These are phyloP conservation scores for Cyclotella sp. DNA, from an alignment of 108 stramenopile genomes.

Conservation along the genomic window DNA sequence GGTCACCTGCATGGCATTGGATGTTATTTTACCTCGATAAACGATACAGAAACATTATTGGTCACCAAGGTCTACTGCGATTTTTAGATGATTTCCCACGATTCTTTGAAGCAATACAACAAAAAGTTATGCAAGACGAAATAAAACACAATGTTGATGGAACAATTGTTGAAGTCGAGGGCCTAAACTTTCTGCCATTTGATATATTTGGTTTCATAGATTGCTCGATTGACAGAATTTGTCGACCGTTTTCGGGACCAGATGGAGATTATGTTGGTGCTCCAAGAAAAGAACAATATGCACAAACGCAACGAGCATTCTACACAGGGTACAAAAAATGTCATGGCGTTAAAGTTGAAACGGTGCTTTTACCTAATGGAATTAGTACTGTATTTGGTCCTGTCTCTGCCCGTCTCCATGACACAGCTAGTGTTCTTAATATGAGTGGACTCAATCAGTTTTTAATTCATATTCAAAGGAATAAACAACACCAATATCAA, in stretches of 20 bases:
- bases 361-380: constrained; percentile 20
- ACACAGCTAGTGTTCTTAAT: constrained; percentile 8
- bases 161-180: neutral
- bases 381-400: constrained; percentile 31
- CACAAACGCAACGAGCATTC: constrained; percentile 6
- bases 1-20: constrained; percentile 2
- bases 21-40: neutral
- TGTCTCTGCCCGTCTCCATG: constrained; percentile 9
- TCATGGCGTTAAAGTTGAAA: constrained; percentile 29
- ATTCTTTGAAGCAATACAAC: neutral
- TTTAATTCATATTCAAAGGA: constrained; percentile 9
- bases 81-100: constrained; percentile 1
- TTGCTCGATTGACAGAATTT: constrained; percentile 16
- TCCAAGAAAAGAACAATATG: constrained; percentile 10
- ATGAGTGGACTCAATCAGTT: constrained; percentile 22
- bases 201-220: constrained; percentile 37
- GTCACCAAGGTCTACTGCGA: neutral
- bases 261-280: constrained; percentile 31
- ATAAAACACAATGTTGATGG: neutral
- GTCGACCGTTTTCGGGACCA: constrained; percentile 26
- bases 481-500: constrained; percentile 2
- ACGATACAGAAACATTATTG: neutral
- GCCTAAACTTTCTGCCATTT: constrained; percentile 7
- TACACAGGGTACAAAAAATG: constrained; percentile 28
- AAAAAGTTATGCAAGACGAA: neutral